These are phyloP conservation scores for Aurantiochytrium sp. DNA, from an alignment of 108 stramenopile species.

Conservation along the genomic window DNA sequence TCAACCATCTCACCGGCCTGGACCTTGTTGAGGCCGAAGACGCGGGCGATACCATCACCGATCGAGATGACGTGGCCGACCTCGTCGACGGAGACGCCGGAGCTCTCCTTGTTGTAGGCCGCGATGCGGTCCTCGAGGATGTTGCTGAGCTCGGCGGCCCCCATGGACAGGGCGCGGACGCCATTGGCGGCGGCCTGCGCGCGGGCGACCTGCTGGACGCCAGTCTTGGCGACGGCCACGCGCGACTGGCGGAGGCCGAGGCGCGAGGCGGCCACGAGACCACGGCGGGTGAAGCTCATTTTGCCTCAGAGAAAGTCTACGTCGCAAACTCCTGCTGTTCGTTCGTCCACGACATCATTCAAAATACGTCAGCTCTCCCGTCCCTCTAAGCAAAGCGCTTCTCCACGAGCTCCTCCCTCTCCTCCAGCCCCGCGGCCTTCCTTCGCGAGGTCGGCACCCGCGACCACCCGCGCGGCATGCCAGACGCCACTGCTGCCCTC, in stretches of 20 bases:
- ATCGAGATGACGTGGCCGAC: constrained; percentile 96
- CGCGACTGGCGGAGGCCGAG: not conserved
- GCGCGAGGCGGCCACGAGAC: constrained; percentile 2
- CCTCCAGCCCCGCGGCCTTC: too few species aligned
- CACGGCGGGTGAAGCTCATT: constrained; percentile 13
- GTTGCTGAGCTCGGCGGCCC: constrained; percentile 17
- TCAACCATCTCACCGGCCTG: constrained; percentile 99
- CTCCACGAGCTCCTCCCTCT: not conserved
- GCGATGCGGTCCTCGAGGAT: constrained; percentile 29
- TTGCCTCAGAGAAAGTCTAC: not conserved
- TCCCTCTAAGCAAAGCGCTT: not conserved
- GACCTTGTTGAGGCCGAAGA: constrained; percentile 98
- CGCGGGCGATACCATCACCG: constrained; percentile 99
- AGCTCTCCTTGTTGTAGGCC: constrained; percentile 25
- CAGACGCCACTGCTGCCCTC: too few species aligned
- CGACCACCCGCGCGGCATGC: too few species aligned
- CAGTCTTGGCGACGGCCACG: not conserved
- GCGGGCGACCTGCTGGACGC: not conserved
- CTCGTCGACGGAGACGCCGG: constrained; percentile 53
- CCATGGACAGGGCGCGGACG: not conserved
- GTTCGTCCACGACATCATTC: too few species aligned
- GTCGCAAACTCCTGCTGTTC: constrained; percentile 1
- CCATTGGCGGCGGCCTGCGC: not conserved
- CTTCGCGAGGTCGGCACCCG: too few species aligned
- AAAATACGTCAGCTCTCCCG: too few species aligned